Conservation (phyloP, 192 early-diverging fungal genomes). For the Dissophora globulifera region DNA sequence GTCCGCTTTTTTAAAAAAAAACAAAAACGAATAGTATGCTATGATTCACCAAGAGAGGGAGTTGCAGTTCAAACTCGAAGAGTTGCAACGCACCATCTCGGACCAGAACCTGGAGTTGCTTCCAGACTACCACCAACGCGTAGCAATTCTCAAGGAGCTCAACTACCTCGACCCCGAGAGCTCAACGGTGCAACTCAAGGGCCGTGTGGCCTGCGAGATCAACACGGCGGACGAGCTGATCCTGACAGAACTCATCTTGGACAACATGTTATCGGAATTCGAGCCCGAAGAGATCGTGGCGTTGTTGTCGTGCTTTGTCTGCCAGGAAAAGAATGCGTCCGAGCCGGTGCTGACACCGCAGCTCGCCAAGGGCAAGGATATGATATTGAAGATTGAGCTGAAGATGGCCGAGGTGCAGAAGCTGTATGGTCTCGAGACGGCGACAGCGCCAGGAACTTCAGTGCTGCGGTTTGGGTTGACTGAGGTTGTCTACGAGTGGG, state of each 20-base stretch:
- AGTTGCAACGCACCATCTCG: constrained; percentile 81
- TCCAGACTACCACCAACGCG: constrained; percentile 91
- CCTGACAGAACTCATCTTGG: constrained; percentile 92
- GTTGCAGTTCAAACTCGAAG: constrained; percentile 76
- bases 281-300: constrained; percentile 95
- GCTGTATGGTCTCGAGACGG: constrained; percentile 69
- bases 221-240: constrained; percentile 96
- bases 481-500: constrained; percentile 99
- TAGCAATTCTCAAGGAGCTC: constrained; percentile 85
- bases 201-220: constrained; percentile 96
- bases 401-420: constrained; percentile 80
- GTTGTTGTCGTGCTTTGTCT: constrained; percentile 93
- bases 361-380: constrained; percentile 68
- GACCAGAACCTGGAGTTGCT: constrained; percentile 93
- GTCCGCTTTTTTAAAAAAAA: constrained; percentile 1
- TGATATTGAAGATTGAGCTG: constrained; percentile 73
- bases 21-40: constrained; percentile 55
- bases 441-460: constrained; percentile 20
- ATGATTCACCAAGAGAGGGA: constrained; percentile 64
- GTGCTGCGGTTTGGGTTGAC: constrained; percentile 86
- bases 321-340: constrained; percentile 86
- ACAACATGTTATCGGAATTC: constrained; percentile 90
- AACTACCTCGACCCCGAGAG: constrained; percentile 82
- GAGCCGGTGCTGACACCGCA: constrained; percentile 74
- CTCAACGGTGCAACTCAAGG: constrained; percentile 93